Evolutionary conservation across 345 rosid genomes (phyloP).

Genomic region (Limnanthes douglasii): DNA sequence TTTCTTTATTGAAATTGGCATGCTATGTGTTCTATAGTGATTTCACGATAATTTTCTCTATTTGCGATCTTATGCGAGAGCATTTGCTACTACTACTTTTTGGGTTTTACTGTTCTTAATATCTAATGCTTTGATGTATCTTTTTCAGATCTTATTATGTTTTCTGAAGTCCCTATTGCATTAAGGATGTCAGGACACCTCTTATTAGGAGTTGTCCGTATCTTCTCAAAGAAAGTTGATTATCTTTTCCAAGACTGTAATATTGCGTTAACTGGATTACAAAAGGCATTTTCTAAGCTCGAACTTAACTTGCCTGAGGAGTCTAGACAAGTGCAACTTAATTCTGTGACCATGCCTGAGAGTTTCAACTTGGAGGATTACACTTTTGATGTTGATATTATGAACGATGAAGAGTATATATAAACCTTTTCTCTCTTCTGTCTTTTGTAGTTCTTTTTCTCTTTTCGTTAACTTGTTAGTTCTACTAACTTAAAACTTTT

Average conservation of each 20-base stretch:
- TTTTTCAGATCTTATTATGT: conserved; percentile 53
- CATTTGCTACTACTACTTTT: too few species aligned
- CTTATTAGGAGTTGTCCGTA: conserved; percentile 77
- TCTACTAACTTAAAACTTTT: not conserved
- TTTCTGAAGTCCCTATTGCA: conserved; percentile 63
- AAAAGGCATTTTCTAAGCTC: conserved; percentile 32
- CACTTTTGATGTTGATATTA: conserved; percentile 26
- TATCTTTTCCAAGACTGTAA: conserved; percentile 64
- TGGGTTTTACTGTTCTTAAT: too few species aligned
- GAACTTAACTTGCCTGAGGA: conserved; percentile 60
- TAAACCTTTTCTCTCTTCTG: not conserved
- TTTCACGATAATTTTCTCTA: too few species aligned
- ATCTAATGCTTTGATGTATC: not conserved
- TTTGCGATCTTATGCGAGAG: too few species aligned
- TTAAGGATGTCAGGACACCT: conserved; percentile 78
- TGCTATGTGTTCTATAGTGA: too few species aligned
- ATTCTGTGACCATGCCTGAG: conserved; percentile 58
- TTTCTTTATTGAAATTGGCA: too few species aligned
- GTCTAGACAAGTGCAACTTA: conserved; percentile 46
- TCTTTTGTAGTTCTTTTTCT: not conserved
- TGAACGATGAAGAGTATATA: too few species aligned
- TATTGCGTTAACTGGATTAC: conserved; percentile 23
- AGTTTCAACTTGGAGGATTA: conserved; percentile 56
- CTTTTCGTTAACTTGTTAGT: not conserved
- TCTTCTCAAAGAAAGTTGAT: conserved; percentile 81